Evolutionary conservation across 805 yeast species (phyloP), one percentile per base, ranked within the genome.

Genomic region (Ogataea methanolica): DNA sequence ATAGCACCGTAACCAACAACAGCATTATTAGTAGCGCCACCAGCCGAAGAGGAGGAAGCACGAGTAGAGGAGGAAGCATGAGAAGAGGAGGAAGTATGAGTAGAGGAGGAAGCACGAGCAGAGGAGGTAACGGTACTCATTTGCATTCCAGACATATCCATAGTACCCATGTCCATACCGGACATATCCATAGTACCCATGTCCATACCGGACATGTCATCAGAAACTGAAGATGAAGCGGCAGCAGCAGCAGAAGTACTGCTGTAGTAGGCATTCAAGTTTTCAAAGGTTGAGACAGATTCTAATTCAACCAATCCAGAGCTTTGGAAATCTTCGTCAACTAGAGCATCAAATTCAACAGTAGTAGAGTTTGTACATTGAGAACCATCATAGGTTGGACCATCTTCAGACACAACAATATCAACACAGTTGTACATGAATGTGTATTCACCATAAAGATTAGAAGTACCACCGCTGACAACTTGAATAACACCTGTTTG

Each of bases 341-440:
- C 42, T 11, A 46, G 48, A 2, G 19, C 36, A 22, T 52, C 53
- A 22, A 39, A 49, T 6, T 37, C 46, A 16, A 47, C 44, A 6
- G 36, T 43, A 3, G 65, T 51, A 4, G 60, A 47, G 46, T 62
- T 63, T 6, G 61, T 29, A 43, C 68, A 63, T 50, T 62, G 65
- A 38, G 51, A 29, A 31, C 58, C 63, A 43, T 61, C 52, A 37
- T 39, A 63, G 4, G 16, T 22, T 19, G 61, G 62, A 29, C 66
- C 67, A 23, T 58, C 56, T 8, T 55, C 46, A 38, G 56, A 48
- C 42, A 64, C 57, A 17, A 50, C 44, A 37, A 64, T 54, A 49
- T 63, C 67, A 16, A 64, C 54, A 52, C 67, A 64, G 47, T 63
- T 63, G 50, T 56, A 62, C 60, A 62, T 60, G 47, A 50, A 55